Evolutionary conservation across 2,329 filamentous ascomycete genomes (phyloP).

Genomic region (Akanthomyces muscarius): DNA sequence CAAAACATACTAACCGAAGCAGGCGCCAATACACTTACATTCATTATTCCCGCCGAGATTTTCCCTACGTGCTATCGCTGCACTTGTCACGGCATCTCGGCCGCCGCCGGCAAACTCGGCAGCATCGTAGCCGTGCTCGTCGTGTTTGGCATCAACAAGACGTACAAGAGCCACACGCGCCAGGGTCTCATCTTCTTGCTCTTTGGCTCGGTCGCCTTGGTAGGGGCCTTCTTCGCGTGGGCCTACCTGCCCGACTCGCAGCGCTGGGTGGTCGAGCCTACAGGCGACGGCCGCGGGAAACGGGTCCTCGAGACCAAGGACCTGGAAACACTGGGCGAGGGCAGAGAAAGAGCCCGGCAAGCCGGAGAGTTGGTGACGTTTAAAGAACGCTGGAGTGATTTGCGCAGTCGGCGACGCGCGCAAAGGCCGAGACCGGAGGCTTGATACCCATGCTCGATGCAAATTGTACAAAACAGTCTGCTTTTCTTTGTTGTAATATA

Average conservation of each 20-base stretch:
- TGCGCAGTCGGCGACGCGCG: constrained; percentile 27
- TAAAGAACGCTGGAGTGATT: constrained; percentile 38
- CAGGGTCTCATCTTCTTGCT: constrained; percentile 49
- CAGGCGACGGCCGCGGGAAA: constrained; percentile 31
- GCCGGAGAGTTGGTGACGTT: constrained; percentile 44
- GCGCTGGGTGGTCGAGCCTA: constrained; percentile 29
- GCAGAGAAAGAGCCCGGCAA: constrained; percentile 39
- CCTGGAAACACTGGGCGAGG: constrained; percentile 49
- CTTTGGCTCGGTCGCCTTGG: constrained; percentile 46
- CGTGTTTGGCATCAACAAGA: constrained; percentile 46
- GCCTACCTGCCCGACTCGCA: constrained; percentile 48
- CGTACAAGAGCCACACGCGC: constrained; percentile 38
- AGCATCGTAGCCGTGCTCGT: constrained; percentile 50
- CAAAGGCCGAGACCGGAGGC: background rate
- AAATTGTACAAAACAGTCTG: background rate
- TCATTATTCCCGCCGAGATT: constrained; percentile 61
- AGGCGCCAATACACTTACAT: constrained; percentile 60
- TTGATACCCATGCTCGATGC: constrained; percentile 4
- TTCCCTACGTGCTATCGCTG: constrained; percentile 62
- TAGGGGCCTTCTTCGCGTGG: constrained; percentile 49
- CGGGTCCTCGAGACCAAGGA: constrained; percentile 41
- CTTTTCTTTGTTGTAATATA: background rate
- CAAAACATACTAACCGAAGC: constrained; percentile 15
- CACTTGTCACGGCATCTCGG: constrained; percentile 59
- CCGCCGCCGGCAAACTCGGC: constrained; percentile 56